Evolutionary conservation across 352 stramenopile genomes (phyloP).

Genomic region (Pythium rishiriense): DNA sequence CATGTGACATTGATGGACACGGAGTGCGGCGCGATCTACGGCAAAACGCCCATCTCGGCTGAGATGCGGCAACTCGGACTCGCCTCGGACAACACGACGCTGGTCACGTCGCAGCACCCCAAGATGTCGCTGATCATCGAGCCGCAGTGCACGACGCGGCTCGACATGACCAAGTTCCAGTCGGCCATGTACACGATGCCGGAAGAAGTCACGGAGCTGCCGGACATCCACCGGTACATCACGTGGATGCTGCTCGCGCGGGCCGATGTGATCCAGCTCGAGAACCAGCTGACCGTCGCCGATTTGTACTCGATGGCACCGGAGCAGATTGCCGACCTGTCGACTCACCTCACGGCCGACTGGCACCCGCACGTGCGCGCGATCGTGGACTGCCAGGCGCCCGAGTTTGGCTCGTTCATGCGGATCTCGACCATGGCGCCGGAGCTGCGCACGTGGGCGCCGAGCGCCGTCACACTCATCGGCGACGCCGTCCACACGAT

Average conservation of each 20-base stretch:
- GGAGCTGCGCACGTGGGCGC: constrained; percentile 48
- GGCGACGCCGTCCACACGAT: constrained; percentile 70
- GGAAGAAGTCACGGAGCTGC: constrained; percentile 20
- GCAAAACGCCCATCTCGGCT: constrained; percentile 56
- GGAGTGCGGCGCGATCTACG: constrained; percentile 66
- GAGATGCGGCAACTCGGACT: constrained; percentile 51
- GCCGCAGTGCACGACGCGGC: constrained; percentile 36
- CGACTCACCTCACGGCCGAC: constrained; percentile 44
- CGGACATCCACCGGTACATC: constrained; percentile 52
- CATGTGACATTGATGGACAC: constrained; percentile 54
- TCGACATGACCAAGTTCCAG: constrained; percentile 39
- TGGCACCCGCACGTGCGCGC: constrained; percentile 51
- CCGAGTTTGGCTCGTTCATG: constrained; percentile 59
- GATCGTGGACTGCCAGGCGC: constrained; percentile 42
- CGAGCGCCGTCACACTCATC: constrained; percentile 50
- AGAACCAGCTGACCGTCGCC: constrained; percentile 30
- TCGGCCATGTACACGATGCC: constrained; percentile 10
- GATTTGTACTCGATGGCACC: constrained; percentile 52
- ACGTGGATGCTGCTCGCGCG: constrained; percentile 63
- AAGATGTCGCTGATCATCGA: constrained; percentile 64
- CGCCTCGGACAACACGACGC: constrained; percentile 43
- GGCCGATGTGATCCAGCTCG: constrained; percentile 41
- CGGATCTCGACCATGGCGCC: constrained; percentile 65
- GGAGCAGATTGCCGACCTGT: constrained; percentile 45
- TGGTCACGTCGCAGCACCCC: constrained; percentile 44